Base-by-base conservation (phyloP, 1,284 basidiomycete species). In the Xerocomus amazonicus region DNA sequence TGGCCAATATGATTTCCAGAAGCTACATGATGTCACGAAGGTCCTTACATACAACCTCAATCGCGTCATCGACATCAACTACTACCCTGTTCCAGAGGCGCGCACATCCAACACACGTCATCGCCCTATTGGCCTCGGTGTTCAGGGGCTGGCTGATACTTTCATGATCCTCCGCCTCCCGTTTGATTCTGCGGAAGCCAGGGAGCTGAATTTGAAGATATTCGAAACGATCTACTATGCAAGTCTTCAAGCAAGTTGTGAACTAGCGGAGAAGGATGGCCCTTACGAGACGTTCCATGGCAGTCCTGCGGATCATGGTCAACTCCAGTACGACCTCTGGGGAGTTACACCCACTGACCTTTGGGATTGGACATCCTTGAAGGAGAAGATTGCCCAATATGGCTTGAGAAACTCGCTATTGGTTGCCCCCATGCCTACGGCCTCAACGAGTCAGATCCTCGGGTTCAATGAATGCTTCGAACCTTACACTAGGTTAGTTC, bases 191-290 rank as follows among this genome's bases (percentile, higher is more conserved):
- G 79, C 79, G 17, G 87, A 86, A 53, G 97, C 96, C 28, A 86
- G 89, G 60, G 75, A 84, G 60, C 84, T 99, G 59, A 99, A 99
- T 75, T 78, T 89, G 56, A 84, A 97, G 72, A 98, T 99, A 70
- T 98, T 98, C 67, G 97, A 99, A 79, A 99, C 97, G 26, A 98
- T 99, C 69, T 99, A 99, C 70, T 93, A 99, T 65, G 97, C 83
- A 42, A 91, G 92, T 2, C 81, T 96, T 42, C 96, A 99, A 72
- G 86, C 93, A 10, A 96, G 92, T 56, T 84, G 81, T 55, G 97
- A 99, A 72, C 75, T 99, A 58, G 96, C 97, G 12, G 80, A 78
- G 61, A 73, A 71, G 50, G 80, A 89, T 33, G 96, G 97, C 35
- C 79, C 87, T 17, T 99, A 99, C 71, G 87, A 93, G 70, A 90